These are phyloP conservation scores for Boletales sp. DNA, from an alignment of 768 basidiomycete genomes.

Conservation along the genomic window DNA sequence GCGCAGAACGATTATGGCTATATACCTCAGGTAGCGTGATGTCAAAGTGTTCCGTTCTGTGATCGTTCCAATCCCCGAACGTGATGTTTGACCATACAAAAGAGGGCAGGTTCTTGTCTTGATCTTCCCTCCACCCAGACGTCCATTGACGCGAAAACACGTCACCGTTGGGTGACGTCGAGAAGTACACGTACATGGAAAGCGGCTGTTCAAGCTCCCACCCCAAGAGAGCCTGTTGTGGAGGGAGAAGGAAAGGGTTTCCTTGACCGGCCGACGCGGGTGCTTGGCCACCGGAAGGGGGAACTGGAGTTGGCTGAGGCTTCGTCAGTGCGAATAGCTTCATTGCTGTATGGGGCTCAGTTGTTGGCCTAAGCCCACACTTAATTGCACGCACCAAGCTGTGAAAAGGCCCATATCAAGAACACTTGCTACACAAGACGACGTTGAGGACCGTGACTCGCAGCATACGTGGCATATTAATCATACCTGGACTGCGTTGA, in stretches of 20 bases:
- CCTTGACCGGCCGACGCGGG: constrained; percentile 23
- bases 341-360: constrained; percentile 33
- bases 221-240: constrained; percentile 48
- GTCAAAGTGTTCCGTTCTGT: constrained; percentile 50
- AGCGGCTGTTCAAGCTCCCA: constrained; percentile 62
- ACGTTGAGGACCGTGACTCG: constrained; percentile 2
- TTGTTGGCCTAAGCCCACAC: not conserved
- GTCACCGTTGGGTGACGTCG: constrained; percentile 60
- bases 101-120: constrained; percentile 53
- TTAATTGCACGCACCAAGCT: constrained; percentile 47
- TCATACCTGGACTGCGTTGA: constrained; percentile 43
- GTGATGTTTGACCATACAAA: constrained; percentile 78
- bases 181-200: constrained; percentile 71
- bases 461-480: constrained; percentile 1
- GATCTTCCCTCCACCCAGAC: constrained; percentile 44
- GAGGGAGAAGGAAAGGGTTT: constrained; percentile 51
- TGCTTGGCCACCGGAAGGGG: constrained; percentile 20
- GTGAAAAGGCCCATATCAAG: constrained; percentile 61
- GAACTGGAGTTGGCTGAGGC: constrained; percentile 28
- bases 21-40: constrained; percentile 68
- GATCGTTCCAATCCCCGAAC: constrained; percentile 72
- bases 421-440: constrained; percentile 59
- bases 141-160: constrained; percentile 56
- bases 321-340: constrained; percentile 41
- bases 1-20: not conserved